Evolutionary conservation across 2,329 filamentous ascomycete species (phyloP), one percentile per base, ranked within the genome.

Genomic region (Phaeosphaeriaceae sp.): DNA sequence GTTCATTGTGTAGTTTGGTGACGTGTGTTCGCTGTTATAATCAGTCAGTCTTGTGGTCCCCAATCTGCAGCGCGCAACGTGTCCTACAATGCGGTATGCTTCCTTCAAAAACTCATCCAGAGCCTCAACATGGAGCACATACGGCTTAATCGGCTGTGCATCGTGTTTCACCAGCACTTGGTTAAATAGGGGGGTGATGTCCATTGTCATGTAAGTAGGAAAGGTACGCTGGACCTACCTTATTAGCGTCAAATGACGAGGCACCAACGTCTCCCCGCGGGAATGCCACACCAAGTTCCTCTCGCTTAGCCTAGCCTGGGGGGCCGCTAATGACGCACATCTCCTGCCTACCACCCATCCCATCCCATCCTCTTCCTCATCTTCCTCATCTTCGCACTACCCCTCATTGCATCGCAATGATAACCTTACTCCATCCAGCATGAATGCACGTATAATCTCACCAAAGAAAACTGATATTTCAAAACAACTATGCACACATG

Each of bases 81-180:
- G 42, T 73, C 82, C 66, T 78, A 95, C 92, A 73, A 97, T 97
- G 70, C 88, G 85, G 76, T 96, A 94, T 44, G 94, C 94, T 76
- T 97, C 93, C 69, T 93, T 92, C 28, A 97, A 79, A 70, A 97
- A 99, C 64, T 89, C 88, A 71, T 97, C 90, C 42, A 94, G 82
- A 44, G 67, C 64, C 38, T 69, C 68, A 42, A 74, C 63, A 50
- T 70, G 69, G 54, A 74, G 77, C 9, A 66, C 67, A 52, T 75
- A 70, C 46, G 71, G 61, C 75, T 81, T 58, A 11, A 81, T 79
- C 6, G 79, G 75, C 21, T 77, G 76, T 36, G 81, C 81, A 72
- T 83, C 76, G 54, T 83, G 83, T 61, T 80, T 76, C 64, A 81
- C 81, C 18, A 93, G 81, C 38, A 88, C 80, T 70, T 86, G 79